Conservation (phyloP, 129 eudicot species). For the Rutidosis leptorrhynchoides region DNA sequence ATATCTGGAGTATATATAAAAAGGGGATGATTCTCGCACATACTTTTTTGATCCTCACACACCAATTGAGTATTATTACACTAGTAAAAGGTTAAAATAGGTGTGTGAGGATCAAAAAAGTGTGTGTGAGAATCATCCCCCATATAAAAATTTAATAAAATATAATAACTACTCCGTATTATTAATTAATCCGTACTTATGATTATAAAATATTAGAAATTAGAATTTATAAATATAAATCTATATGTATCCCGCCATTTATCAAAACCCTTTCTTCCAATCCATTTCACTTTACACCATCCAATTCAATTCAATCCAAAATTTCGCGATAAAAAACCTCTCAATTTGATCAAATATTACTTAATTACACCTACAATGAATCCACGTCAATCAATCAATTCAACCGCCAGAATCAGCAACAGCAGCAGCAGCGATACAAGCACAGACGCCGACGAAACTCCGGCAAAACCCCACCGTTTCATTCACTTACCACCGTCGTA, state of each 20-base stretch:
- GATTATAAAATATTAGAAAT: not conserved
- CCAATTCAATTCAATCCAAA: not conserved
- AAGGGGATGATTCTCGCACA: too few relatives aligned
- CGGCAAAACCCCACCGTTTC: constrained; percentile 10
- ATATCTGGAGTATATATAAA: too few relatives aligned
- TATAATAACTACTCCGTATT: too few relatives aligned
- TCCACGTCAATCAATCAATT: constrained; percentile 12
- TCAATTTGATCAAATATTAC: constrained; percentile 6
- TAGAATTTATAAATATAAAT: not conserved
- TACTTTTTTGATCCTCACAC: too few relatives aligned
- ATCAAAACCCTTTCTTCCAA: not conserved
- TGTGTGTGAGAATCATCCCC: too few relatives aligned
- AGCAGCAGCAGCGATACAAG: constrained; percentile 11
- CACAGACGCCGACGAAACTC: constrained; percentile 36
- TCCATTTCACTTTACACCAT: not conserved
- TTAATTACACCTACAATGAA: constrained; percentile 21
- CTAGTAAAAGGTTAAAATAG: too few relatives aligned
- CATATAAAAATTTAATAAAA: too few relatives aligned
- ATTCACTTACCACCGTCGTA: constrained; percentile 28
- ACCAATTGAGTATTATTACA: too few relatives aligned
- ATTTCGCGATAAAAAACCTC: not conserved
- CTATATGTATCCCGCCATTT: not conserved
- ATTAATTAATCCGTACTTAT: too few relatives aligned
- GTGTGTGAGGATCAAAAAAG: too few relatives aligned
- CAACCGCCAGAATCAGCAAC: constrained; percentile 15